phyloP scores from a whole-genome alignment of 2,329 filamentous ascomycete species.

The Exophiala aquamarina region DNA sequence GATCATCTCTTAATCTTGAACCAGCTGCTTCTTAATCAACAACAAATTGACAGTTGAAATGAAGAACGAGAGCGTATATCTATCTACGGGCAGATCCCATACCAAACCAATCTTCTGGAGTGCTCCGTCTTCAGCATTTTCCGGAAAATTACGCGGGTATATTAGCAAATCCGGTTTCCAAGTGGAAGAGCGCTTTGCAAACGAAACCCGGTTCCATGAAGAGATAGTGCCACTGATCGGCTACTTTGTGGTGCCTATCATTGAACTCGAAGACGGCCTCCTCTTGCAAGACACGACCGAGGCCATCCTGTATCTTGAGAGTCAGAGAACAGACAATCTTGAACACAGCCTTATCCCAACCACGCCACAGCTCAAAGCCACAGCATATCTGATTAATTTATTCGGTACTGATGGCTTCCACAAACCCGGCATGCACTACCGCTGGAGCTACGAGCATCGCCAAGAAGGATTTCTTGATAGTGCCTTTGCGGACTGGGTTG shows the following conservation, averaged over 20 bases:
- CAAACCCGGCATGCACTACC: constrained; percentile 2
- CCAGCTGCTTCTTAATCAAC: too few relatives aligned
- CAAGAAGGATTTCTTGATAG: constrained; percentile 1
- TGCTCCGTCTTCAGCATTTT: too few relatives aligned
- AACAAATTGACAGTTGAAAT: too few relatives aligned
- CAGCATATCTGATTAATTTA: neutral
- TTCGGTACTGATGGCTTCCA: neutral
- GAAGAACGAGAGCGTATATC: too few relatives aligned
- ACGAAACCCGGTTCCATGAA: too few relatives aligned
- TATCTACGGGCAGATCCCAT: too few relatives aligned
- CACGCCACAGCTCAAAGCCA: neutral
- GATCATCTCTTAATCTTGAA: too few relatives aligned
- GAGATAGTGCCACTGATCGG: constrained; percentile 1
- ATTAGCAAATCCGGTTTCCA: neutral
- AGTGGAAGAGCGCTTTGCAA: too few relatives aligned
- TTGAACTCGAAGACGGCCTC: neutral
- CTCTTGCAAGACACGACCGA: constrained; percentile 3
- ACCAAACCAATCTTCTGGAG: too few relatives aligned
- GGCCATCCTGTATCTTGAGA: neutral
- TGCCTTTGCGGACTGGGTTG: neutral
- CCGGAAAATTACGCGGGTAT: neutral
- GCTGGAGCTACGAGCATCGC: neutral
- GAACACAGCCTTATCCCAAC: constrained; percentile 1
- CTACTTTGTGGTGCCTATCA: constrained; percentile 1
- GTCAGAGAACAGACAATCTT: too few relatives aligned